Base-by-base conservation (phyloP, 2,329 filamentous ascomycete genomes). In the Podosphaera fusca region DNA sequence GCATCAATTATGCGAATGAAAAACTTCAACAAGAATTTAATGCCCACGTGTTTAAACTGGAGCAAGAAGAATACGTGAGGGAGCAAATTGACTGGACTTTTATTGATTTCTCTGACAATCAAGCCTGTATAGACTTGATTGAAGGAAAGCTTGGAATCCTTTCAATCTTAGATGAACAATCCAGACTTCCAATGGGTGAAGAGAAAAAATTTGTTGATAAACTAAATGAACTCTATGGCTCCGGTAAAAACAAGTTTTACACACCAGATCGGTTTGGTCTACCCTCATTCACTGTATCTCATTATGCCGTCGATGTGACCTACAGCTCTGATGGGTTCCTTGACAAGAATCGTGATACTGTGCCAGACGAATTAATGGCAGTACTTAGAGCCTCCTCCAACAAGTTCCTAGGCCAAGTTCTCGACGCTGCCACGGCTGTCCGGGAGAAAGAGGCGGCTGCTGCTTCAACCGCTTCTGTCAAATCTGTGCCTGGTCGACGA, bases 1-100 rank as follows among this genome's bases (percentile, higher is more conserved):
- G 92, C 72, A 98, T 98, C 78, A 98, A 98, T 72, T 98, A 98
- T 67, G 92, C 92, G 71, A 98, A 98, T 70, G 92, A 98, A 72
- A 98, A 98, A 72, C 75, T 98, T 57, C 92, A 98, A 69, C 92
- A 98, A 69, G 90, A 96, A 69, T 98, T 98, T 75, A 98, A 98
- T 71, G 87, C 94, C 69, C 92, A 98, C 67, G 92, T 98, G 40
- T 98, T 98, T 79, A 95, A 96, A 71, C 79, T 98, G 30, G 92
- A 98, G 70, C 92, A 98, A 69, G 92, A 98, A 69, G 92, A 98
- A 70, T 98, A 98, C 68, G 78, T 95, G 46, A 81, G 84, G 57
- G 92, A 98, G 71, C 77, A 96, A 72, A 98, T 98, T 62, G 89
- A 96, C 71, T 98, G 92, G 92, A 95, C 86, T 8, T 98, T 98